Evolutionary conservation across 2,329 filamentous ascomycete species (phyloP), one percentile per base, ranked within the genome.

Genomic region (Exophiala mesophila): DNA sequence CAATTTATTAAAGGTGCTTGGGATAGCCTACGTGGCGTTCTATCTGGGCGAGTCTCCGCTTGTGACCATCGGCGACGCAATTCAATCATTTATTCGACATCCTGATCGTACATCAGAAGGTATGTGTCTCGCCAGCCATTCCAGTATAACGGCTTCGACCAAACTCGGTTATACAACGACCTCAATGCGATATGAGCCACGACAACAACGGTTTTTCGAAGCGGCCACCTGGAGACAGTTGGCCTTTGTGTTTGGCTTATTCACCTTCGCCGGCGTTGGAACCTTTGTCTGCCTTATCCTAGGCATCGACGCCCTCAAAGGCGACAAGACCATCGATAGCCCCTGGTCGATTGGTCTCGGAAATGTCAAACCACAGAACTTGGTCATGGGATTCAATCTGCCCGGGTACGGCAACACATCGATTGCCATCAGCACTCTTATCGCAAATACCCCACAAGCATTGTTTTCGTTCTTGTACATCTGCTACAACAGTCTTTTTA

Each of bases 401-500:
- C 42, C 47, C 1, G 48, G 48, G 12, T 50, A 42, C 21, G 48
- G 44, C 18, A 47, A 45, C 36, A 41, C 24, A 6, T 50, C 23
- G 5, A 47, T 54, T 17, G 29, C 48, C 2, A 35, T 41, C 12
- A 44, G 41, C 16, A 50, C 54, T 7, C 20, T 61, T 3, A 50
- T 67, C 12, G 62, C 61, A 20, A 67, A 67, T 41, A 47, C 53
- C 0, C 62, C 63, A 0, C 65, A 68, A 54, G 35, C 59, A 0
- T 37, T 66, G 5, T 50, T 66, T 10, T 64, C 62, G 0, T 39
- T 63, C 21, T 47, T 66, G 9, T 67, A 66, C 42, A 55, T 67
- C 24, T 37, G 55, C n/a, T 60, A 57, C 50, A 68, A 68, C 42
- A 41, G 54, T 19, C 44, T 66, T 4, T 56, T 63, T 28, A 78